Conservation (phyloP, 1,284 basidiomycete species). For the Leucoagaricus sp. region DNA sequence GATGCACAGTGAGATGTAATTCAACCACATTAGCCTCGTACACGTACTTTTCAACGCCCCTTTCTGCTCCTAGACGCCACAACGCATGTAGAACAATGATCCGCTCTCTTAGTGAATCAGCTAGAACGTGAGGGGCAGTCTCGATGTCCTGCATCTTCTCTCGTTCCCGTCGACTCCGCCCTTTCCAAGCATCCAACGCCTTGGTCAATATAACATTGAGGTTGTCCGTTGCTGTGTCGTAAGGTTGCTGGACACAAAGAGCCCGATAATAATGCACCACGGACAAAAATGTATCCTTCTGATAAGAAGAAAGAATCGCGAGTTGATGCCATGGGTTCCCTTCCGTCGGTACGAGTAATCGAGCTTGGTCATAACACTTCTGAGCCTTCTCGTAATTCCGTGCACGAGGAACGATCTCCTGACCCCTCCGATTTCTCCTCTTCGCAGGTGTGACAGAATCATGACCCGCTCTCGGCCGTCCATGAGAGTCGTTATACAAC, state of each 20-base stretch:
- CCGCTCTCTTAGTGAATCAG: constrained; percentile 70
- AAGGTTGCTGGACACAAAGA: constrained; percentile 83
- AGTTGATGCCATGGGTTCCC: constrained; percentile 95
- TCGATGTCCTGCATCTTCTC: constrained; percentile 36
- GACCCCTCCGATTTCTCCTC: constrained; percentile 44
- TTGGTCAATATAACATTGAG: constrained; percentile 73
- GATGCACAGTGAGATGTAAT: constrained; percentile 10
- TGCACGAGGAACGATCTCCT: constrained; percentile 46
- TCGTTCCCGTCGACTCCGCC: constrained; percentile 38
- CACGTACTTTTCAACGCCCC: constrained; percentile 62
- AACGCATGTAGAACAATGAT: constrained; percentile 72
- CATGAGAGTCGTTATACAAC: constrained; percentile 77
- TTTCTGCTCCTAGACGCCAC: constrained; percentile 48
- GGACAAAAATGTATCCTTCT: constrained; percentile 79
- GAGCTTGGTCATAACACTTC: constrained; percentile 84
- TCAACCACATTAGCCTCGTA: constrained; percentile 12
- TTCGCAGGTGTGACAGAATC: constrained; percentile 49
- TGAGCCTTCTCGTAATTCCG: constrained; percentile 77
- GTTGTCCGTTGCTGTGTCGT: constrained; percentile 88
- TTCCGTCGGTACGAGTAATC: constrained; percentile 75
- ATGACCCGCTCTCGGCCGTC: constrained; percentile 63
- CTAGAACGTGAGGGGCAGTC: constrained; percentile 17
- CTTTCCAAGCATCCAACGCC: constrained; percentile 59
- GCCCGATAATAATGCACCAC: constrained; percentile 91
- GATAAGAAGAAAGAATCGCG: constrained; percentile 88